A percentile compares a stretch with the other conserved stretches of the same genome.
phyloP scores from a whole-genome alignment of 352 stramenopile species.

The Phytopythium montanum region DNA sequence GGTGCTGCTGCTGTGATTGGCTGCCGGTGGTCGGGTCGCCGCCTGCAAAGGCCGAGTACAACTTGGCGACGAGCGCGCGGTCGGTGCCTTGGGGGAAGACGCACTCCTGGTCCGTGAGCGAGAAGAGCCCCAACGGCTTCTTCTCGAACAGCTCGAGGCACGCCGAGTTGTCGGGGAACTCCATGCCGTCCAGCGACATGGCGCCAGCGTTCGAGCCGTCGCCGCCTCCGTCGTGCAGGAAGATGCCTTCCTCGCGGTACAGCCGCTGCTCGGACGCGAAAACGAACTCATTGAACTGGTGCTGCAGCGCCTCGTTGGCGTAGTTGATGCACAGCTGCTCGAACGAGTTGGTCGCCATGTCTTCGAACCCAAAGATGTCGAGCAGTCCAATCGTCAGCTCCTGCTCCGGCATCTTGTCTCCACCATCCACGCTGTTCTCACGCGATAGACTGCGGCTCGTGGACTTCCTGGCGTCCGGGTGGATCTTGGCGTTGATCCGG shows the following conservation, averaged over 20 bases:
- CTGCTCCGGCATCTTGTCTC: not conserved
- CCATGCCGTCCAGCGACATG: slow-evolving; percentile 4
- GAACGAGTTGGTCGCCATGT: slow-evolving; percentile 84
- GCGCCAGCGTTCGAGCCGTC: slow-evolving; percentile 14
- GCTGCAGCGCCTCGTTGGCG: slow-evolving; percentile 83
- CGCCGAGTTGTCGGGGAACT: slow-evolving; percentile 70
- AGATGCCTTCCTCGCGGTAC: slow-evolving; percentile 75
- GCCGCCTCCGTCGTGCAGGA: slow-evolving; percentile 69
- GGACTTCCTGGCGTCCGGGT: slow-evolving; percentile 9
- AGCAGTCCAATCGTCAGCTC: slow-evolving; percentile 74
- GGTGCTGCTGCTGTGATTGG: not conserved
- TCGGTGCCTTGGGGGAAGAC: slow-evolving; percentile 75
- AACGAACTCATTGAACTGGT: slow-evolving; percentile 90
- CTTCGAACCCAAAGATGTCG: slow-evolving; percentile 90
- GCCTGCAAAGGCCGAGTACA: slow-evolving; percentile 62
- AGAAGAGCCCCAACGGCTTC: slow-evolving; percentile 75
- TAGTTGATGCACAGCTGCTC: slow-evolving; percentile 92
- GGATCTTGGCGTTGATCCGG: slow-evolving; percentile 88
- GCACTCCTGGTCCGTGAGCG: slow-evolving; percentile 79
- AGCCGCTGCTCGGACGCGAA: slow-evolving; percentile 89
- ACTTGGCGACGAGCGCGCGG: slow-evolving; percentile 68
- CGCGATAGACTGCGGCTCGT: not conserved
- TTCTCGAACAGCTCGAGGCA: slow-evolving; percentile 83
- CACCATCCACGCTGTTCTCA: slow-evolving; percentile 5
- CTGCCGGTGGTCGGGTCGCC: not conserved